phyloP scores from a whole-genome alignment of 1,284 basidiomycete species.

The Ceratobasidium sp. region DNA sequence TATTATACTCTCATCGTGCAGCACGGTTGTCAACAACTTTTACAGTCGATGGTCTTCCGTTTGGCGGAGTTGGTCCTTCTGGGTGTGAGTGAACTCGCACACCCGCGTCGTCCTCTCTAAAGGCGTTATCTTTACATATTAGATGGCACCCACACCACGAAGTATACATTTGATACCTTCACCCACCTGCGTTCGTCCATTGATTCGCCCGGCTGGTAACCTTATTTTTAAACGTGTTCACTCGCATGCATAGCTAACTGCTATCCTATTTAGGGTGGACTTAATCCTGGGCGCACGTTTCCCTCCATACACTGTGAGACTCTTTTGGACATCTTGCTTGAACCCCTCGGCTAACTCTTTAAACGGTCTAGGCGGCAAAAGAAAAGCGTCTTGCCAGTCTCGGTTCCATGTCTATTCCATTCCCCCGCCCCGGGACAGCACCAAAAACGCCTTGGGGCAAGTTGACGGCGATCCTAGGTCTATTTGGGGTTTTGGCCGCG shows the following conservation, averaged over 20 bases:
- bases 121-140: background rate
- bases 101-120: background rate
- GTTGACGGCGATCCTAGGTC: slow-evolving; percentile 15
- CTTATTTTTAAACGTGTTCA: background rate
- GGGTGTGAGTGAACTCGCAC: slow-evolving; percentile 60
- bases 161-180: slow-evolving; percentile 71
- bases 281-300: slow-evolving; percentile 63
- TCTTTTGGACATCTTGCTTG: background rate
- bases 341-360: background rate
- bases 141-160: slow-evolving; percentile 70
- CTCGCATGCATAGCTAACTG: slow-evolving; percentile 10
- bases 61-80: slow-evolving; percentile 75
- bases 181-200: slow-evolving; percentile 68
- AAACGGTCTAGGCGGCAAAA: slow-evolving; percentile 10
- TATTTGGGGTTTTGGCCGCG: slow-evolving; percentile 12
- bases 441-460: slow-evolving; percentile 9
- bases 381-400: slow-evolving; percentile 17
- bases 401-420: slow-evolving; percentile 2
- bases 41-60: slow-evolving; percentile 69
- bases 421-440: slow-evolving; percentile 24
- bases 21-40: slow-evolving; percentile 2
- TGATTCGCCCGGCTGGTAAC: slow-evolving; percentile 66
- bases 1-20: background rate
- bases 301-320: slow-evolving; percentile 67
- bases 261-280: slow-evolving; percentile 59